Evolutionary conservation across 768 basidiomycete species (phyloP).

Genomic region (Pleurotus tuoliensis): DNA sequence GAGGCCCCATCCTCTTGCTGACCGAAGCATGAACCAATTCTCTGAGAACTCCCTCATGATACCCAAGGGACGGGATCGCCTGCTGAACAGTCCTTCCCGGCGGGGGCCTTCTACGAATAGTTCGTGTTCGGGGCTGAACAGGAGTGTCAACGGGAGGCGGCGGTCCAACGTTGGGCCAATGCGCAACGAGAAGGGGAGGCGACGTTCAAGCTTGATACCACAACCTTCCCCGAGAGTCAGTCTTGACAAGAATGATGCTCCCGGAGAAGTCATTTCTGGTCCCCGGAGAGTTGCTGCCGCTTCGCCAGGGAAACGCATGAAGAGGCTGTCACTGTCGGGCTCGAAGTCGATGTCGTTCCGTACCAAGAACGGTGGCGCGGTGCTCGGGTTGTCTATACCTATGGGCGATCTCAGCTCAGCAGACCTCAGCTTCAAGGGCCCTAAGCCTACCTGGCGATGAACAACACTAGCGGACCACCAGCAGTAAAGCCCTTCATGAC

Average conservation of each 20-base stretch:
- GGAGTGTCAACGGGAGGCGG: conserved; percentile 41
- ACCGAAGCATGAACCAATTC: conserved; percentile 61
- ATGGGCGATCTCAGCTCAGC: conserved; percentile 34
- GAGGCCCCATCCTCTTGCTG: conserved; percentile 47
- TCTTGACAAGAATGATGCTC: conserved; percentile 21
- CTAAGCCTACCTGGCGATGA: conserved; percentile 61
- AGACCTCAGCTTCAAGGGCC: conserved; percentile 46
- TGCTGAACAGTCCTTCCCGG: conserved; percentile 40
- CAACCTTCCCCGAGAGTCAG: conserved; percentile 50
- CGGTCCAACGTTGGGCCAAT: conserved; percentile 76
- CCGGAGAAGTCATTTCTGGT: conserved; percentile 14
- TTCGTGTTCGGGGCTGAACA: conserved; percentile 15
- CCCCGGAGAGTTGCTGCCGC: conserved; percentile 35
- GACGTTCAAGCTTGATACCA: conserved; percentile 82
- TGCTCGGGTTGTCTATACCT: conserved; percentile 25
- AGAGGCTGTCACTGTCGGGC: conserved; percentile 52
- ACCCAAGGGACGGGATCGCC: conserved; percentile 35
- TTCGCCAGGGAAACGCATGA: conserved; percentile 59
- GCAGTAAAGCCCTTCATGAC: conserved; percentile 6
- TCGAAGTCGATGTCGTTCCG: conserved; percentile 24
- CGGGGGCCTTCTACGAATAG: conserved; percentile 38
- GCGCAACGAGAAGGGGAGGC: conserved; percentile 66
- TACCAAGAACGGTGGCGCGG: conserved; percentile 13
- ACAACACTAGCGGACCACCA: conserved; percentile 10
- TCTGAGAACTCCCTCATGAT: conserved; percentile 27